phyloP scores from a whole-genome alignment of 306 rosid genomes.

The Abrus precatorius region DNA sequence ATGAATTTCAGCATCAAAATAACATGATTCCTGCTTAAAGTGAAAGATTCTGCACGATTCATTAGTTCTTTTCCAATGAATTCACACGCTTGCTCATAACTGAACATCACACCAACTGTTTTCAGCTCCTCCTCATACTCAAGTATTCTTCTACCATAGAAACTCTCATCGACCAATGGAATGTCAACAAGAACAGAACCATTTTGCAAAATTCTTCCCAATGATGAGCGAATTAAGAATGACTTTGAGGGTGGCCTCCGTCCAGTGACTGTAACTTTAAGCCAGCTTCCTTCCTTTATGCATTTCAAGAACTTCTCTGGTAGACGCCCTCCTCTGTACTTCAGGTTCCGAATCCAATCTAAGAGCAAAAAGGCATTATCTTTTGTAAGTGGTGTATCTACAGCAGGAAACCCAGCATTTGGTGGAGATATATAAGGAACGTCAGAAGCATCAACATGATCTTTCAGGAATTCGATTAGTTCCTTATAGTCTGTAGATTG shows the following conservation, averaged over 20 bases:
- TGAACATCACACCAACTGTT: slow-evolving; percentile 72
- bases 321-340: background rate
- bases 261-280: slow-evolving; percentile 59
- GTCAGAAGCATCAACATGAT: slow-evolving; percentile 56
- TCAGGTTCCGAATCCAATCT: slow-evolving; percentile 63
- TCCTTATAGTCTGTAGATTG: background rate
- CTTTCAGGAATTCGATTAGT: slow-evolving; percentile 56
- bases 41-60: slow-evolving; percentile 57
- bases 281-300: slow-evolving; percentile 73
- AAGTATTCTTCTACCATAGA: slow-evolving; percentile 58
- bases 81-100: slow-evolving; percentile 62
- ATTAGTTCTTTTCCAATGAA: slow-evolving; percentile 69
- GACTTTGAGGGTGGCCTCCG: slow-evolving; percentile 69
- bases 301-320: slow-evolving; percentile 57
- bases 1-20: slow-evolving; percentile 64
- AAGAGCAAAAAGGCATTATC: slow-evolving; percentile 69
- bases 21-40: slow-evolving; percentile 51
- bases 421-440: slow-evolving; percentile 74
- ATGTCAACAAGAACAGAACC: slow-evolving; percentile 72
- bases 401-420: slow-evolving; percentile 54
- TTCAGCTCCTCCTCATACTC: slow-evolving; percentile 65
- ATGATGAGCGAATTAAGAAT: slow-evolving; percentile 57
- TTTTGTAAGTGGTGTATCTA: slow-evolving; percentile 60
- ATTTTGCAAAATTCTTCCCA: slow-evolving; percentile 60
- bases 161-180: slow-evolving; percentile 63